A percentile compares a stretch with the other conserved stretches of the same genome.
These are phyloP conservation scores for Phialocephala subalpina DNA, from an alignment of 2,329 filamentous ascomycete species.

Conservation along the genomic window DNA sequence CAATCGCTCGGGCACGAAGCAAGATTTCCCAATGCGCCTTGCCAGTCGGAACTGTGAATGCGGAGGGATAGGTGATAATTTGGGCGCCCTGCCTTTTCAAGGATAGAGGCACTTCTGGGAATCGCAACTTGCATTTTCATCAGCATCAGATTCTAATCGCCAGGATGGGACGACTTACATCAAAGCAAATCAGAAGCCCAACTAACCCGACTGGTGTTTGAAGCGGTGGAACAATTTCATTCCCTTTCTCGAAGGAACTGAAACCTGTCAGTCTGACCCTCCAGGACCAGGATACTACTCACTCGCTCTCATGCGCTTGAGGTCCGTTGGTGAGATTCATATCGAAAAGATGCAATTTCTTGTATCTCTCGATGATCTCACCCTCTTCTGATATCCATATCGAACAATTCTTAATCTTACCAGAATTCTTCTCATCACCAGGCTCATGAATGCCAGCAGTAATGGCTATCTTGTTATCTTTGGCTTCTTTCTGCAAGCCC, in stretches of 20 bases:
- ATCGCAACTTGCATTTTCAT: conserved; percentile 21
- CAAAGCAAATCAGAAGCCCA: conserved; percentile 30
- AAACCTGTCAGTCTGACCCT: not conserved
- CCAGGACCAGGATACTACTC: conserved; percentile 5
- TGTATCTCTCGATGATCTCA: conserved; percentile 26
- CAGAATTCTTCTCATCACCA: conserved; percentile 16
- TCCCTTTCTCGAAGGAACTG: conserved; percentile 27
- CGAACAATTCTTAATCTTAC: conserved; percentile 28
- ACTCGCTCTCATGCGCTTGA: conserved; percentile 28
- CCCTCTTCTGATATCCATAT: conserved; percentile 28
- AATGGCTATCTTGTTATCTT: conserved; percentile 26
- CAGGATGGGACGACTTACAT: conserved; percentile 16
- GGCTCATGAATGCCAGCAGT: conserved; percentile 30
- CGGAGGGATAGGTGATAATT: conserved; percentile 30
- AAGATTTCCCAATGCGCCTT: conserved; percentile 30
- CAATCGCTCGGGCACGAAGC: conserved; percentile 29
- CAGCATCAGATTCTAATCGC: not conserved
- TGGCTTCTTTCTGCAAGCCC: conserved; percentile 23
- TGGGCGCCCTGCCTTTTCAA: conserved; percentile 28
- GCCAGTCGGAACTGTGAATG: conserved; percentile 30
- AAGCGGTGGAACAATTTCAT: conserved; percentile 25
- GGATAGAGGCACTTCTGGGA: conserved; percentile 27
- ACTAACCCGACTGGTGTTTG: conserved; percentile 24
- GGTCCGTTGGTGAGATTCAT: conserved; percentile 29
- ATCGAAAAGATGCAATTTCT: conserved; percentile 32